phyloP scores from a whole-genome alignment of 768 basidiomycete species.

The Dendrothele bispora region DNA sequence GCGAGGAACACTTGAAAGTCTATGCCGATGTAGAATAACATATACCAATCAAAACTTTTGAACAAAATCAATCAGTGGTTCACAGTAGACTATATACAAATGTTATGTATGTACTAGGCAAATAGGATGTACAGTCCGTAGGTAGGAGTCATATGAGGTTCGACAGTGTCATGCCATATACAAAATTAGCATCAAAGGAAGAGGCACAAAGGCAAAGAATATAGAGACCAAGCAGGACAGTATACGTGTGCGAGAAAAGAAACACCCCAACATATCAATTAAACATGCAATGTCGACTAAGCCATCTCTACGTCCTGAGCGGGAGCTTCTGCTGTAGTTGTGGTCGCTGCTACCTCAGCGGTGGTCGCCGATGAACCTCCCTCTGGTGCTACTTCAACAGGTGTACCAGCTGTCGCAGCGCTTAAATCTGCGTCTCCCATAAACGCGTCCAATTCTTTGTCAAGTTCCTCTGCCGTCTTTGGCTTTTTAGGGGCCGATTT shows the following conservation, averaged over 20 bases:
- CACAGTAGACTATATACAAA: too few relatives aligned
- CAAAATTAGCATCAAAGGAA: neutral
- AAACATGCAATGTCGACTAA: too few relatives aligned
- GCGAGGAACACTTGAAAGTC: too few relatives aligned
- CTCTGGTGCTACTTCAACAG: too few relatives aligned
- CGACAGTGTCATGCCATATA: too few relatives aligned
- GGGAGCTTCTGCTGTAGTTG: constrained; percentile 6
- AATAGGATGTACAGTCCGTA: too few relatives aligned
- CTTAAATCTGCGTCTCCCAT: constrained; percentile 66
- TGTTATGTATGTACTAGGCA: too few relatives aligned
- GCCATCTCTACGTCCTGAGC: constrained; percentile 45
- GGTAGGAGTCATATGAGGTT: too few relatives aligned
- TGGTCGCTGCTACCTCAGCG: neutral
- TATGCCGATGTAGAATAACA: too few relatives aligned
- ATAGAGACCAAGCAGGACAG: neutral
- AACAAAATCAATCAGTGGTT: too few relatives aligned
- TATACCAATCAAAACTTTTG: too few relatives aligned
- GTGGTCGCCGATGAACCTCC: neutral
- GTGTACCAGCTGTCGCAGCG: constrained; percentile 5
- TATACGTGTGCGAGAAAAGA: neutral
- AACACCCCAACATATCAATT: neutral
- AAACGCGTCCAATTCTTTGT: constrained; percentile 85
- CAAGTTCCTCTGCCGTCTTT: constrained; percentile 81
- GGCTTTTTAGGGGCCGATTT: constrained; percentile 41
- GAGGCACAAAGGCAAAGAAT: neutral